These are phyloP conservation scores for Pelargonium australe DNA, from an alignment of 441 rosid species.

Conservation along the genomic window DNA sequence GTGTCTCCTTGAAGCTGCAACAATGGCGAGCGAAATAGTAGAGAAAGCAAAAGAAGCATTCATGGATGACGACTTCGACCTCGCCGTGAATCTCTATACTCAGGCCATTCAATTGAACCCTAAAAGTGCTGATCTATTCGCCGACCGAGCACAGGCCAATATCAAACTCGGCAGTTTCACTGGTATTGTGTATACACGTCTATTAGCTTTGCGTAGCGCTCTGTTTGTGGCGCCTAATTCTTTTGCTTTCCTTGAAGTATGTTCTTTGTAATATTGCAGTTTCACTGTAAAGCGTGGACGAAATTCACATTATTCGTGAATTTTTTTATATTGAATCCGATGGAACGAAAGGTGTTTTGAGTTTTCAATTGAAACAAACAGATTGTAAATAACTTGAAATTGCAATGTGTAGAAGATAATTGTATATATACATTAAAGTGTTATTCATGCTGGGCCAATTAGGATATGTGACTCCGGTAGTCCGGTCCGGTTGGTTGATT, in stretches of 20 bases:
- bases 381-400: not conserved
- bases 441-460: too few relatives aligned
- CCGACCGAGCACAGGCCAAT: conserved; percentile 48
- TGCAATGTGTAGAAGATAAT: not conserved
- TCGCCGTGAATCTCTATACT: conserved; percentile 37
- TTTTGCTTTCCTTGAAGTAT: not conserved
- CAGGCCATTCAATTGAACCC: conserved; percentile 44
- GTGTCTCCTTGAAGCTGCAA: not conserved
- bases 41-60: conserved; percentile 40
- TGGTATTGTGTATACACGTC: conserved; percentile 23
- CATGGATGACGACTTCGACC: conserved; percentile 38
- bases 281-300: not conserved
- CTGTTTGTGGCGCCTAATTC: not conserved
- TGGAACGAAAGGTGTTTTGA: not conserved
- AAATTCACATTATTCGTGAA: not conserved
- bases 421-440: not conserved
- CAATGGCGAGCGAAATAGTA: conserved; percentile 36
- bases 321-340: not conserved
- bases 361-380: not conserved
- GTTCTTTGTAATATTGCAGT: not conserved
- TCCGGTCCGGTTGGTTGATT: not conserved
- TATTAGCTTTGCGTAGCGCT: not conserved
- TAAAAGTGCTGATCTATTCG: conserved; percentile 35
- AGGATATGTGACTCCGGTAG: too few relatives aligned
- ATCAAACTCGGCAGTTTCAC: conserved; percentile 40